Base-by-base conservation (phyloP, 805 yeast species). In the Teunomyces funiuensis region DNA sequence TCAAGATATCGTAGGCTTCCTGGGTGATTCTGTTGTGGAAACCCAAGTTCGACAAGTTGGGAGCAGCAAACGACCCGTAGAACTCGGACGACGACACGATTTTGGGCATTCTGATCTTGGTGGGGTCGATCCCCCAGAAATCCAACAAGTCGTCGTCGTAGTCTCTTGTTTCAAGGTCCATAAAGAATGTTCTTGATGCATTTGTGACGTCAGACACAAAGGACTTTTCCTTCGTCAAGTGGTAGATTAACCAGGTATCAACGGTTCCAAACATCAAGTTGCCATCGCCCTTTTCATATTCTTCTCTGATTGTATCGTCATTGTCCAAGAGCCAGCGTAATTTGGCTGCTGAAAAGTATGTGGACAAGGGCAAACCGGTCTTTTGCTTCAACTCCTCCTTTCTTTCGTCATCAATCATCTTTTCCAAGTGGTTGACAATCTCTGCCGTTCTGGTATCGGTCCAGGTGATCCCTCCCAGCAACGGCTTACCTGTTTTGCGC, bases 401-500 rank as follows among this genome's bases (percentile, higher is more conserved):
- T 37, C 72, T 73, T 23, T 76, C 82, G 33, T 71, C 73, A 18
- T 82, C 71, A 18, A 77, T 73, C 51, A 71, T 71, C 43, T 72
- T 67, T 52, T 76, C 76, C 58, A 84, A 72, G 49, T 80, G 77
- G 47, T 77, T 77, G 40, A 88, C 89, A 37, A 86, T 75, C 14
- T 73, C 79, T 7, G 85, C 67, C 29, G 95, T 91, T 58, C 98
- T 78, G 29, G 95, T 86, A 66, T 90, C 98, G 47, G 91, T 87
- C 98, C 98, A 90, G 27, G 90, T 95, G 61, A 90, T 88, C 56
- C 97, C 97, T 60, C 86, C 83, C 58, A 83, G 77, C 41, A 88
- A 76, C 3, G 96, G 95, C 50, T 71, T 68, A 29, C 97, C 97
- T 2, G 97, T 88, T 40, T 71, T 71, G 50, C 81, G 76, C 43